A percentile compares a stretch with the other conserved stretches of the same genome.
Evolutionary conservation across 805 yeast genomes (phyloP).

Genomic region (Saccharomycopsis selenospora): DNA sequence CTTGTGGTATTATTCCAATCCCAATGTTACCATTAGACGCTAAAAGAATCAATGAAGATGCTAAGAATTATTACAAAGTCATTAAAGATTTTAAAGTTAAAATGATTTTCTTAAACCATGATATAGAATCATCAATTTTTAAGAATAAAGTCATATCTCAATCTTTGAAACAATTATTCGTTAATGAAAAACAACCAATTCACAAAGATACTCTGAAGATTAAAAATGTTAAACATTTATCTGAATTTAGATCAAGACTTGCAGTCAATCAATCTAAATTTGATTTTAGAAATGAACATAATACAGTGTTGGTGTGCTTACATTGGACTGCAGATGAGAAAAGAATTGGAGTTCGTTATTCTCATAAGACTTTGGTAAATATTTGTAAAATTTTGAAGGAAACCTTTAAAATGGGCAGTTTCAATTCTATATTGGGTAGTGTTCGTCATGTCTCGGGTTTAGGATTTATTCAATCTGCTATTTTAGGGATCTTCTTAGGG

Average conservation of each 20-base stretch:
- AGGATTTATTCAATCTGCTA: slow-evolving; percentile 81
- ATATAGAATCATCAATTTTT: slow-evolving; percentile 53
- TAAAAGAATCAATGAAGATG: slow-evolving; percentile 63
- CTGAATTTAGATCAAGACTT: slow-evolving; percentile 20
- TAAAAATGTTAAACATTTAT: slow-evolving; percentile 27
- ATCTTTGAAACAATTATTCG: slow-evolving; percentile 41
- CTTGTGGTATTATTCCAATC: slow-evolving; percentile 71
- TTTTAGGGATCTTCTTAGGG: slow-evolving; percentile 82
- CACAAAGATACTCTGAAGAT: slow-evolving; percentile 63
- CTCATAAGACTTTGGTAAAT: slow-evolving; percentile 59
- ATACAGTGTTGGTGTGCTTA: slow-evolving; percentile 57
- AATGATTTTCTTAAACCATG: slow-evolving; percentile 71
- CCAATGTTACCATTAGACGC: slow-evolving; percentile 69
- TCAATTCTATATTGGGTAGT: slow-evolving; percentile 73
- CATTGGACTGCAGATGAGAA: slow-evolving; percentile 67
- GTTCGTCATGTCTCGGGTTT: slow-evolving; percentile 78
- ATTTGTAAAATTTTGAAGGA: slow-evolving; percentile 87
- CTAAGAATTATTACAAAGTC: slow-evolving; percentile 54
- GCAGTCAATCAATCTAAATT: slow-evolving; percentile 24
- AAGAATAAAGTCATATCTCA: slow-evolving; percentile 61
- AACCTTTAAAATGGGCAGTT: slow-evolving; percentile 74
- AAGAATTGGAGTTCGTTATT: slow-evolving; percentile 43
- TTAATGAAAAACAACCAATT: slow-evolving; percentile 38
- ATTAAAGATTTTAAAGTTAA: slow-evolving; percentile 64
- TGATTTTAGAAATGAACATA: slow-evolving; percentile 34